Base-by-base conservation (phyloP, 164 flowering plant species). In the Dillenia suffruticosa region DNA sequence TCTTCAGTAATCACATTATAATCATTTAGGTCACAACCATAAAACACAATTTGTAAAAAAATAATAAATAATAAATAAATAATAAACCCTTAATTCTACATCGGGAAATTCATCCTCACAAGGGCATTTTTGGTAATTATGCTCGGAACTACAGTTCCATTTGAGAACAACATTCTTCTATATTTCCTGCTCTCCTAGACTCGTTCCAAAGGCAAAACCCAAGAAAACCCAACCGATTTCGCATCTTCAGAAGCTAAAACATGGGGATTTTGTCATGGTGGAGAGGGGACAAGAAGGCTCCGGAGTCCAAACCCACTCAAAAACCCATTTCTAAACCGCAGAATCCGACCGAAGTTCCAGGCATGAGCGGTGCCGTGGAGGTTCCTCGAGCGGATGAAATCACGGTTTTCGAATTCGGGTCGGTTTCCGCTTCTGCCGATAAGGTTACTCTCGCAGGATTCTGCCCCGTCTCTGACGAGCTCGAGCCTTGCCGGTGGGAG, bases 401-500 rank as follows among this genome's bases (percentile, higher is more conserved):
- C 3, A 82, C 94, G 12, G 90, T 90, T 9, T 93, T 93, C 74
- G 98, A 90, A 68, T 93, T 90, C 72, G 98, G 98, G 40, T 87
- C 98, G 11, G 85, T 81, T 0, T 79, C 82, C 2, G 79, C 80
- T 3, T 76, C 98, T 8, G 45, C 81, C 14, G 97, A 89, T 54
- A 89, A 85, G 80, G 86, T 90, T 14, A 93, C 97, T 0, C 75
- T 93, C 32, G 88, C 97, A 60, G 96, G 98, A 1, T 88, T 77
- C 72, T 93, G 98, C 79, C 87, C 98, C 4, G 98, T 93, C 24
- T 90, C 97, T 65, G 97, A 93, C 61, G 97, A 90, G 2, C 87
- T 93, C 57, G 95, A 93, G 76, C 98, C 98, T 10, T 93, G 98
- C 75, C 89, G 89, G 13, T 93, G 98, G 98, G 87, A 82, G 76